Evolutionary conservation across 2,329 filamentous ascomycete genomes (phyloP), one percentile per base, ranked within the genome.

Genomic region (Apiospora saccharicola): DNA sequence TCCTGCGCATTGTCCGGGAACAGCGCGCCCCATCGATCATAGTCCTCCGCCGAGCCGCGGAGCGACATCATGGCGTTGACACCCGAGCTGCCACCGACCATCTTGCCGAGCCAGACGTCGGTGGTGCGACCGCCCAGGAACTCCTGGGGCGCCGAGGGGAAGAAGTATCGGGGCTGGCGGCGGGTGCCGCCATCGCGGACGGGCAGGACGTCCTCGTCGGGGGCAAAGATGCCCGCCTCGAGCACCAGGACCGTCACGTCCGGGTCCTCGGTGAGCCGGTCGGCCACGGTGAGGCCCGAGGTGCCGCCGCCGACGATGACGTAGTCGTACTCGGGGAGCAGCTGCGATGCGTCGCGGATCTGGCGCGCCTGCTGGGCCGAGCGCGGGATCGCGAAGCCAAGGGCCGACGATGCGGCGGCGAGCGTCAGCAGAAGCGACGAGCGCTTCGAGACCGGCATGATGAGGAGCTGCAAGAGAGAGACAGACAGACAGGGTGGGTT

Each of bases 21-120:
- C 67, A 83, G 80, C 53, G 74, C 74, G 0, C 78, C 79, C 81
- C 81, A 83, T 22, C 79, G 77, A 69, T 82, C 77, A 57, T 82
- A 79, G 67, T 79, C 78, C 34, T 79, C 77, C 1, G 77, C 77
- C 1, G 77, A 79, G 8, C 73, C 78, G 49, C 78, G 74, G 12
- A 79, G 74, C 3, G 77, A 76, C 77, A 79, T 79, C 77, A 79
- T 79, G 0, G 78, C 77, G 30, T 79, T 79, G 44, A 79, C 78
- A 7, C 77, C 77, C 1, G 78, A 79, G 64, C 78, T 78, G 1
- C 77, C 78, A 4, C 78, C 78, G 8, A 79, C 77, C 3, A 79
- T 26, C 22, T 79, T 78, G 14, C 78, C 78, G 22, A 76, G 70
- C 7, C 72, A 22, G n/a, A 79, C 77, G 0, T 74, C 71, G 4